Conservation (phyloP, 345 rosid species). For the Linum lewisii region DNA sequence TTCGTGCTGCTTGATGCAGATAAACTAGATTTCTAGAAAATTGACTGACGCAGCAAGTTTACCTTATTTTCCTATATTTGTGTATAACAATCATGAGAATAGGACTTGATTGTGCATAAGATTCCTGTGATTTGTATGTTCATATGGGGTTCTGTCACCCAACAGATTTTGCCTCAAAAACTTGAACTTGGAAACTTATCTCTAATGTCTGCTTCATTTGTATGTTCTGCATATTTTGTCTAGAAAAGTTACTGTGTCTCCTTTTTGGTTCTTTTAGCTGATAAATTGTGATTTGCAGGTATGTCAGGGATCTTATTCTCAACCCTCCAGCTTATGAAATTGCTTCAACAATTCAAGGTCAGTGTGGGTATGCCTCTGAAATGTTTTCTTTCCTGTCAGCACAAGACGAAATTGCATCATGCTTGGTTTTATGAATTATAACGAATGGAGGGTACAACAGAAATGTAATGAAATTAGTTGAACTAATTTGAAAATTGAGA, state of each 20-base stretch:
- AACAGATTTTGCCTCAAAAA: too few species aligned
- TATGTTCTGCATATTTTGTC: not conserved
- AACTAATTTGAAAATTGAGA: too few species aligned
- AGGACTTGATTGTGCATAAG: not conserved
- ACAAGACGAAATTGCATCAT: not conserved
- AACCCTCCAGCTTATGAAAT: constrained; percentile 91
- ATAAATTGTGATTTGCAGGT: constrained; percentile 33
- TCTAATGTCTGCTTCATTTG: not conserved
- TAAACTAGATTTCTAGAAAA: not conserved
- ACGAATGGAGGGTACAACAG: not conserved
- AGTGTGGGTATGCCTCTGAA: constrained; percentile 6
- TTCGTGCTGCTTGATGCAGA: not conserved
- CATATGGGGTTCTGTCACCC: not conserved
- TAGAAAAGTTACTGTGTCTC: not conserved
- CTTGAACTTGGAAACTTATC: not conserved
- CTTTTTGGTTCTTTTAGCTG: not conserved
- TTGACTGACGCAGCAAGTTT: not conserved
- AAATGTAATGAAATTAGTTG: not conserved
- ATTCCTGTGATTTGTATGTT: not conserved
- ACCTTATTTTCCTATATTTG: not conserved
- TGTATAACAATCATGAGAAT: not conserved
- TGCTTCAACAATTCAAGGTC: constrained; percentile 84
- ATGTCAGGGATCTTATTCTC: constrained; percentile 81
- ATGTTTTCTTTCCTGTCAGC: not conserved
- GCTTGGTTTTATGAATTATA: not conserved